Evolutionary conservation across 202 grass and related monocot genomes (phyloP).

Genomic region (Musa balbisiana): DNA sequence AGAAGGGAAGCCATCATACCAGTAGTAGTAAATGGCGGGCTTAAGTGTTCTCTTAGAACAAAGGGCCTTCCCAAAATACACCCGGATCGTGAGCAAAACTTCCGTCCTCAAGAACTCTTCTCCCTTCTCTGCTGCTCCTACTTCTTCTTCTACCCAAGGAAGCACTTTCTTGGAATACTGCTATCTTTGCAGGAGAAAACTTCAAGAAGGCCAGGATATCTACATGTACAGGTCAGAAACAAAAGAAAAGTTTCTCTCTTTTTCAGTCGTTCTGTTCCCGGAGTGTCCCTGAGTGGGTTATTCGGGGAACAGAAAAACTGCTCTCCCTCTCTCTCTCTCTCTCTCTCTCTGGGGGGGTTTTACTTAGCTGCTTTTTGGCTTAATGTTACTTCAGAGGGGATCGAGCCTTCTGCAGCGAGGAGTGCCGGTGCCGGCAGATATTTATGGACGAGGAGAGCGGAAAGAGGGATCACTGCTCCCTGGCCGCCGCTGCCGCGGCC

Average conservation of each 20-base stretch:
- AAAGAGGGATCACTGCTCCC: constrained; percentile 15
- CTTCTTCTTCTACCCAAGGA: not conserved
- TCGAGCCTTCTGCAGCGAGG: constrained; percentile 38
- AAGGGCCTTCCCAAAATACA: not conserved
- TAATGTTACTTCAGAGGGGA: constrained; percentile 28
- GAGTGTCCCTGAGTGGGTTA: no score
- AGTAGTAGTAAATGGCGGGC: constrained; percentile 21
- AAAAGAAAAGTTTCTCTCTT: not conserved
- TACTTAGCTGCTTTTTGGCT: not conserved
- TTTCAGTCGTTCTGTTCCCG: not conserved
- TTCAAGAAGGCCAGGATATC: constrained; percentile 31
- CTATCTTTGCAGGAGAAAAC: constrained; percentile 27
- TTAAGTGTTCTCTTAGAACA: constrained; percentile 31
- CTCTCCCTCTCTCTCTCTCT: no score
- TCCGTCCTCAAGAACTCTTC: constrained; percentile 14
- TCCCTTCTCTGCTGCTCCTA: not conserved
- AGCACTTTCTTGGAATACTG: constrained; percentile 30
- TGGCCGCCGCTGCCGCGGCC: not conserved
- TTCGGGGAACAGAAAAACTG: no score
- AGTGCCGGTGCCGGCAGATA: constrained; percentile 41
- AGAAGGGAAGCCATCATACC: no score
- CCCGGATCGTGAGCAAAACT: constrained; percentile 27
- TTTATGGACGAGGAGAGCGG: constrained; percentile 26
- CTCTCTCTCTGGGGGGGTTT: not conserved
- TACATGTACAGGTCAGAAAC: constrained; percentile 36